Evolutionary conservation across 2,329 filamentous ascomycete species (phyloP).

Genomic region (Magnaporthiopsis rhizophila): DNA sequence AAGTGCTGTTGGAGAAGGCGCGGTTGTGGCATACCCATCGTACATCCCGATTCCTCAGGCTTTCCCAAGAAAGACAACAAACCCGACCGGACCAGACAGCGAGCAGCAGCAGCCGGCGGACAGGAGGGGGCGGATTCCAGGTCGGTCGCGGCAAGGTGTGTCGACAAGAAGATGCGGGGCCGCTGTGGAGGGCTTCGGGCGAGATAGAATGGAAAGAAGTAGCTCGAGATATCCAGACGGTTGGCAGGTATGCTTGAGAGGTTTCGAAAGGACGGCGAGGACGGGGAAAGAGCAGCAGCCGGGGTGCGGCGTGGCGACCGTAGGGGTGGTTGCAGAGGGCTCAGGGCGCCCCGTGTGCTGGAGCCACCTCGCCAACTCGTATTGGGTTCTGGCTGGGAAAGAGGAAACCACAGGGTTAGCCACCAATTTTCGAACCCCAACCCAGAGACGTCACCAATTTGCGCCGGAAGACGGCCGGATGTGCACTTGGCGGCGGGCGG

Average conservation of each 20-base stretch:
- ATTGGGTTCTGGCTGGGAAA: not conserved
- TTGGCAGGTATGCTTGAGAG: not conserved
- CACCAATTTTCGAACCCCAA: not conserved
- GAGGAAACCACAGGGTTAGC: not conserved
- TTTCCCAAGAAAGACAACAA: not conserved
- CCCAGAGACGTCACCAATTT: not conserved
- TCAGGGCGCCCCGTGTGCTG: not conserved
- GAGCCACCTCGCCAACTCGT: not conserved
- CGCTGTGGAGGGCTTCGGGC: not conserved
- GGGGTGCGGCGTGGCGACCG: not conserved
- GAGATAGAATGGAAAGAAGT: not conserved
- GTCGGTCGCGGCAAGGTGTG: not conserved
- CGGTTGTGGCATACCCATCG: not conserved
- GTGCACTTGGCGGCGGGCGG: not conserved
- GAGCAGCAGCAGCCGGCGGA: not conserved
- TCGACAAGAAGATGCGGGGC: not conserved
- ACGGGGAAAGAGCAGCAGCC: not conserved
- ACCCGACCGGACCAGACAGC: not conserved
- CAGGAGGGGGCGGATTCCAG: not conserved
- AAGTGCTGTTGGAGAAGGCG: not conserved
- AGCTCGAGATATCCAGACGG: not conserved
- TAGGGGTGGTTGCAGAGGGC: not conserved
- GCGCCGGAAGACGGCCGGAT: not conserved
- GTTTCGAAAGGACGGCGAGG: not conserved
- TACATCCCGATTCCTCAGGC: not conserved